Conservation (phyloP, 257 asterid genomes). For the Asclepias syriaca region DNA sequence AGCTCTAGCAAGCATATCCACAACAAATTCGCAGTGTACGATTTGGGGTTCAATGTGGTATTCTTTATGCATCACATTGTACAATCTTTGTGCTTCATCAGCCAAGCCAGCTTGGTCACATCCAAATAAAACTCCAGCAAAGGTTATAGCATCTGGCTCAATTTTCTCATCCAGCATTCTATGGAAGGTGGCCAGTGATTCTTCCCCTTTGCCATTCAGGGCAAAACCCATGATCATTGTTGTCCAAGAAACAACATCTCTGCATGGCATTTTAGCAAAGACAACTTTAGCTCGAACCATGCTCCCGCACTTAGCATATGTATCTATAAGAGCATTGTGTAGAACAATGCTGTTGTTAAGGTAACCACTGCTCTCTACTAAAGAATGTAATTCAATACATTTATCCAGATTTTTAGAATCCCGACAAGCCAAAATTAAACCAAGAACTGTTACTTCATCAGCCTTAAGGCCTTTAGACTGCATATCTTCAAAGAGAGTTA, state of each 20-base stretch:
- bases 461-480: conserved; percentile 14
- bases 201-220: conserved; percentile 33
- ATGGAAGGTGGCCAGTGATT: conserved; percentile 30
- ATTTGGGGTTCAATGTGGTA: conserved; percentile 31
- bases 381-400: conserved; percentile 32
- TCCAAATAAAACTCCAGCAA: conserved; percentile 37
- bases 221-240: conserved; percentile 48
- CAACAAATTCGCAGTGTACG: conserved; percentile 40
- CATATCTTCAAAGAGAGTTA: conserved; percentile 24
- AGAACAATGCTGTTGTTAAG: conserved; percentile 25
- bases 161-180: conserved; percentile 36
- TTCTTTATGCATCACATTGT: conserved; percentile 21
- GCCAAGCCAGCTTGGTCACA: conserved; percentile 42
- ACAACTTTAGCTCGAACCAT: conserved; percentile 28
- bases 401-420: conserved; percentile 32
- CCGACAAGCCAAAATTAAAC: conserved; percentile 46
- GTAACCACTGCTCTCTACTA: conserved; percentile 23
- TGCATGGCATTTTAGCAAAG: conserved; percentile 28
- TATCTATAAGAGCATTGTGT: conserved; percentile 44
- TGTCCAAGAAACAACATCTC: conserved; percentile 46
- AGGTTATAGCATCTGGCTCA: conserved; percentile 40
- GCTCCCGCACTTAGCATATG: conserved; percentile 49
- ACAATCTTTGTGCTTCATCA: conserved; percentile 35
- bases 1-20: conserved; percentile 46
- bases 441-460: conserved; percentile 43